These are phyloP conservation scores for Malania oleifera DNA, from an alignment of 164 flowering plant species.

Conservation along the genomic window DNA sequence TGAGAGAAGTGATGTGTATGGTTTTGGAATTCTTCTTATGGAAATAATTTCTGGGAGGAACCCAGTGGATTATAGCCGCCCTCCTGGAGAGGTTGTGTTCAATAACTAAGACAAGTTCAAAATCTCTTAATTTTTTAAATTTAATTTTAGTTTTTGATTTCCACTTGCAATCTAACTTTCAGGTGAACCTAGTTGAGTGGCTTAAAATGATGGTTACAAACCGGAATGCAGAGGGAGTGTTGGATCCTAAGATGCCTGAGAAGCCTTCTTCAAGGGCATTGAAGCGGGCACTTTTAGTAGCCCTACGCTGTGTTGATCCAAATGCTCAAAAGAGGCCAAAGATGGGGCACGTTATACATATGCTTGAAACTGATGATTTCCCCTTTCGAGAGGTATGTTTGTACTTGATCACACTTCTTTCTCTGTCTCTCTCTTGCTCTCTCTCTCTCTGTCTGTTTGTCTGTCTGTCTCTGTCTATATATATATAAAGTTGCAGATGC, in stretches of 20 bases:
- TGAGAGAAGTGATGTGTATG: slow-evolving; percentile 81
- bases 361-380: slow-evolving; percentile 88
- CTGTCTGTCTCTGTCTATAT: too few species aligned
- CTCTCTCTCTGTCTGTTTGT: not conserved
- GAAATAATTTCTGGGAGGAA: slow-evolving; percentile 83
- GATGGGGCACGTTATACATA: slow-evolving; percentile 89
- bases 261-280: slow-evolving; percentile 72
- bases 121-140: not conserved
- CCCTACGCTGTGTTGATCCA: slow-evolving; percentile 78
- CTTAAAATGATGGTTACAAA: slow-evolving; percentile 69
- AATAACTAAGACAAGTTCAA: not conserved
- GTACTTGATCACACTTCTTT: too few species aligned
- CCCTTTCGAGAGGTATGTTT: slow-evolving; percentile 64
- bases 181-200: slow-evolving; percentile 90
- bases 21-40: slow-evolving; percentile 88
- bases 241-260: slow-evolving; percentile 69
- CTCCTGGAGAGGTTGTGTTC: slow-evolving; percentile 67
- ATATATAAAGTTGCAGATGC: too few species aligned
- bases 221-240: slow-evolving; percentile 63
- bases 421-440: not conserved
- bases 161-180: slow-evolving; percentile 10
- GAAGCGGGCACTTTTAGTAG: slow-evolving; percentile 71
- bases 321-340: slow-evolving; percentile 80
- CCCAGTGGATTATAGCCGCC: slow-evolving; percentile 83
- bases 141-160: not conserved